phyloP scores from a whole-genome alignment of 768 basidiomycete species.

The Auriscalpium orientale region DNA sequence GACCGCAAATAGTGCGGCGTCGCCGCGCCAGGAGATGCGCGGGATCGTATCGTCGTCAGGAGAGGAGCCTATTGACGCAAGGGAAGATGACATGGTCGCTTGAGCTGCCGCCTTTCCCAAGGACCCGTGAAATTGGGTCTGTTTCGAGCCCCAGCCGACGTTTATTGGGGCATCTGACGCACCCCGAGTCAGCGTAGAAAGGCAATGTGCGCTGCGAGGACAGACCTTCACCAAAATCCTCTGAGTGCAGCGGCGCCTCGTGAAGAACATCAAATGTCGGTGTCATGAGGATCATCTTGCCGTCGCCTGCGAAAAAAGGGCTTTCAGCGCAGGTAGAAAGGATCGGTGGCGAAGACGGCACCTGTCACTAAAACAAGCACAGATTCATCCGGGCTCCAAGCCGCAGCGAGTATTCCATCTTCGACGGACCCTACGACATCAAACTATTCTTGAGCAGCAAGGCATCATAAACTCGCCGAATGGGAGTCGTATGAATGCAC shows the following conservation, averaged over 20 bases:
- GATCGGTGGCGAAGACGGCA: slow-evolving; percentile 19
- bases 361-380: slow-evolving; percentile 79
- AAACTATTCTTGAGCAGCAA: slow-evolving; percentile 31
- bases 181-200: not conserved
- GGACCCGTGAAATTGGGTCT: slow-evolving; percentile 96
- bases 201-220: not conserved
- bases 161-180: slow-evolving; percentile 78
- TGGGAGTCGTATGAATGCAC: slow-evolving; percentile 12
- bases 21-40: slow-evolving; percentile 89
- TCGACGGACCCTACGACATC: slow-evolving; percentile 88
- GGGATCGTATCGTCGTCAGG: slow-evolving; percentile 67
- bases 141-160: slow-evolving; percentile 96
- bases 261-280: slow-evolving; percentile 82
- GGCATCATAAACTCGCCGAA: not conserved
- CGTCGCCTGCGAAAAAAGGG: slow-evolving; percentile 40
- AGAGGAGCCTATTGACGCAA: slow-evolving; percentile 39
- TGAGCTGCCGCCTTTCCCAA: slow-evolving; percentile 80
- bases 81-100: slow-evolving; percentile 27
- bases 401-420: slow-evolving; percentile 69
- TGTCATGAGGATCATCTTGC: slow-evolving; percentile 84
- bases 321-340: not conserved
- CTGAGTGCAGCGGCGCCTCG: slow-evolving; percentile 62
- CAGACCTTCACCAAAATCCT: slow-evolving; percentile 82
- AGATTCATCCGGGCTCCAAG: slow-evolving; percentile 91
- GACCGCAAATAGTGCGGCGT: slow-evolving; percentile 82